Conservation (phyloP, 768 basidiomycete species). For the Lentinula boryana region DNA sequence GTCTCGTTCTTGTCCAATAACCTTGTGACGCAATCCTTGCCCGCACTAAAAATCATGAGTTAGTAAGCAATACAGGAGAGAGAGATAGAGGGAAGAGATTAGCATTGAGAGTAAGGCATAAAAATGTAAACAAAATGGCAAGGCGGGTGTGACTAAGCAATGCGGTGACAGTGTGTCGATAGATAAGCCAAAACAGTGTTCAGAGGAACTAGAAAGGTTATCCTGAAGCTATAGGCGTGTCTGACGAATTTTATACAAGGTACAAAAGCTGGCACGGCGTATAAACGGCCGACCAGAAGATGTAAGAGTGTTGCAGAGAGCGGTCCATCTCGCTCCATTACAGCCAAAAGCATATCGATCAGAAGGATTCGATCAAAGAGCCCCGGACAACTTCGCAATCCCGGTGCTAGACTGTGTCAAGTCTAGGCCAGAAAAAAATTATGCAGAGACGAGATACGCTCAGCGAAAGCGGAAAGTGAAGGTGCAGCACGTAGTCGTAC, state of each 20-base stretch:
- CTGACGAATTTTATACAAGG: not conserved
- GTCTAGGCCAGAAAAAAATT: not conserved
- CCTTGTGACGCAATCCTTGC: constrained; percentile 84
- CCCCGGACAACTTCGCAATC: not conserved
- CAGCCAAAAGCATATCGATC: constrained; percentile 6
- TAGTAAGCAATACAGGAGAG: not conserved
- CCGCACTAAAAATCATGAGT: constrained; percentile 43
- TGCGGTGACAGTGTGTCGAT: not conserved
- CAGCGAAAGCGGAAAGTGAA: not conserved
- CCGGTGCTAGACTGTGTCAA: not conserved
- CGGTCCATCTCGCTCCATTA: not conserved
- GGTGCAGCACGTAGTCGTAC: not conserved
- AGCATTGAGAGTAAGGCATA: not conserved
- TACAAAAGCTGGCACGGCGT: not conserved
- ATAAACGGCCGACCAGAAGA: not conserved
- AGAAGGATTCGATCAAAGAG: not conserved
- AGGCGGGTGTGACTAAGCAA: constrained; percentile 3
- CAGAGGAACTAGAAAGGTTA: not conserved
- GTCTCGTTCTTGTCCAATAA: constrained; percentile 90
- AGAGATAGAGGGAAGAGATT: constrained; percentile 1
- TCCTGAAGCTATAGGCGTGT: not conserved
- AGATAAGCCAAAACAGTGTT: not conserved
- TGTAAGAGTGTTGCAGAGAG: not conserved
- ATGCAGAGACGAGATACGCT: not conserved
- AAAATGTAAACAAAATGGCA: not conserved